Conservation (phyloP, 495 filamentous ascomycete species). For the Barbatosphaeria neglecta region DNA sequence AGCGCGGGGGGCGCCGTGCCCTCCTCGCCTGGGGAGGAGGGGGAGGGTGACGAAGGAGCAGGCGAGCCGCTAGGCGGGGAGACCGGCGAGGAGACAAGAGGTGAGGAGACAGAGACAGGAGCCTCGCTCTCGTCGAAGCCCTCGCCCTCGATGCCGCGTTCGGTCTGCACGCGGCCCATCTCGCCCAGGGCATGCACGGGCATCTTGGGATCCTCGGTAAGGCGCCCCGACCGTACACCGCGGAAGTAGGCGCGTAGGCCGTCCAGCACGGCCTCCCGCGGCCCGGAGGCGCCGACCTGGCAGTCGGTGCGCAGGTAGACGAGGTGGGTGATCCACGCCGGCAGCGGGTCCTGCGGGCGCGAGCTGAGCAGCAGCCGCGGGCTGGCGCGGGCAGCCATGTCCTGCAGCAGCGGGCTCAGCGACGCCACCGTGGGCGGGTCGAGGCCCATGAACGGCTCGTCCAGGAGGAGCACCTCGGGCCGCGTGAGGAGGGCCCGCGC, state of each 20-base stretch:
- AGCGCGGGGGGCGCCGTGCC: background rate
- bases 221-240: constrained; percentile 20
- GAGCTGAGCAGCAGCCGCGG: constrained; percentile 67
- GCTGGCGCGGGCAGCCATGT: constrained; percentile 47
- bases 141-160: constrained; percentile 28
- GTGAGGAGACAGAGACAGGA: no score
- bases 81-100: no score
- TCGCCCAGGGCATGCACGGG: constrained; percentile 38
- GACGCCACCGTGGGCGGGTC: constrained; percentile 66
- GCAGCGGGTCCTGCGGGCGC: constrained; percentile 73
- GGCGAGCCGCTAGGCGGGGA: no score
- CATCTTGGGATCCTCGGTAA: constrained; percentile 22
- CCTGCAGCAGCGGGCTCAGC: constrained; percentile 56
- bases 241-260: constrained; percentile 31
- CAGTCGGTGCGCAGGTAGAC: constrained; percentile 53
- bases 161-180: constrained; percentile 34
- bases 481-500: constrained; percentile 68
- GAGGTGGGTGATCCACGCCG: constrained; percentile 81
- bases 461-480: constrained; percentile 74
- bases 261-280: constrained; percentile 40
- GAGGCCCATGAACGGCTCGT: constrained; percentile 95
- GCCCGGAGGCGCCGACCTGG: constrained; percentile 44
- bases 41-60: background rate
- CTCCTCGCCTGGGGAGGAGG: background rate
- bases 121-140: constrained; percentile 11